A percentile compares a stretch with the other conserved stretches of the same genome.
phyloP scores from a whole-genome alignment of 2,329 filamentous ascomycete genomes.

The Tolypocladium album region DNA sequence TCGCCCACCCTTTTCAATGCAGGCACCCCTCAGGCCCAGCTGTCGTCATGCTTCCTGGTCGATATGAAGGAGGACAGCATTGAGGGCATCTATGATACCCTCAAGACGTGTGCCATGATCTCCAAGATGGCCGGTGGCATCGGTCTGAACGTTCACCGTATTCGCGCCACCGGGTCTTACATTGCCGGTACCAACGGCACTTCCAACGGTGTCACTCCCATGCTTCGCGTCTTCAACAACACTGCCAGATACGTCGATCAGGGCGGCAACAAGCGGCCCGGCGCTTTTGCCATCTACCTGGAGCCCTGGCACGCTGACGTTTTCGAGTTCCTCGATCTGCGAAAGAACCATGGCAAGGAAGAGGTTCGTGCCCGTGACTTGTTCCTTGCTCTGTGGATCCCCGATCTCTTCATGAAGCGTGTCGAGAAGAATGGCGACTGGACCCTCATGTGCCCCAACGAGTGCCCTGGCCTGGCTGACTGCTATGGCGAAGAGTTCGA shows the following conservation, averaged over 20 bases:
- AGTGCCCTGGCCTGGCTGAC: constrained; percentile 89
- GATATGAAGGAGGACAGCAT: constrained; percentile 99
- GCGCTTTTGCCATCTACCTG: constrained; percentile 96
- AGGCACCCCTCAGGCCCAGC: constrained; percentile 84
- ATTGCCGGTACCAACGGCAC: constrained; percentile 97
- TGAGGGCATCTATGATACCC: constrained; percentile 96
- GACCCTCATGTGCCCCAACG: constrained; percentile 97
- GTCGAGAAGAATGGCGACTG: constrained; percentile 94
- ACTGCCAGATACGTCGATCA: constrained; percentile 98
- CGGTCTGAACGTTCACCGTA: constrained; percentile 91
- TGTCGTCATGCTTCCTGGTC: constrained; percentile 97
- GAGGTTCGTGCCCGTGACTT: constrained; percentile 94
- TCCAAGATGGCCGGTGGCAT: constrained; percentile 99
- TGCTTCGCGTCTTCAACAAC: constrained; percentile 99
- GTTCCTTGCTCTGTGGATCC: constrained; percentile 97
- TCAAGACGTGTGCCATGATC: constrained; percentile 99
- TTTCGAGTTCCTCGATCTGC: constrained; percentile 92
- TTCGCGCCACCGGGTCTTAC: constrained; percentile 94
- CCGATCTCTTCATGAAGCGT: constrained; percentile 99
- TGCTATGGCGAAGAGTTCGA: constrained; percentile 98
- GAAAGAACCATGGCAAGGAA: constrained; percentile 99
- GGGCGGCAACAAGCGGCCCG: constrained; percentile 97
- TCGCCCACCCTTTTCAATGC: constrained; percentile 98
- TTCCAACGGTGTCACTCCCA: constrained; percentile 93
- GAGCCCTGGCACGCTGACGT: constrained; percentile 99